A percentile compares a stretch with the other conserved stretches of the same genome.
phyloP scores from a whole-genome alignment of 352 stramenopile species.

The Phytophthora quininea region DNA sequence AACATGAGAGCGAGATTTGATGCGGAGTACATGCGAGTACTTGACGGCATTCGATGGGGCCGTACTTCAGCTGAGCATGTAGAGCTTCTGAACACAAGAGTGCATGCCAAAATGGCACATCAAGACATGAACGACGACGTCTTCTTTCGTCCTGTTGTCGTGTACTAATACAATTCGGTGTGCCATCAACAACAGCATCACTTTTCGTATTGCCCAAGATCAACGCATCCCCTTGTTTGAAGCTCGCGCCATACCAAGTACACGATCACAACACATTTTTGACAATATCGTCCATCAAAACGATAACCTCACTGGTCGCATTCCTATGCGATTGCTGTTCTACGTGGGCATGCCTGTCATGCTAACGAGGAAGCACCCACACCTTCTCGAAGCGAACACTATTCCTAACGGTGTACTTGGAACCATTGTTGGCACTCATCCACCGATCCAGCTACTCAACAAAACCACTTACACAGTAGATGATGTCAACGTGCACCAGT shows the following conservation, averaged over 20 bases:
- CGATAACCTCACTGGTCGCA: slow-evolving; percentile 8
- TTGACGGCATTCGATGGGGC: slow-evolving; percentile 8
- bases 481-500: too few species aligned
- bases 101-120: background rate
- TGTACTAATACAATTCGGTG: slow-evolving; percentile 25
- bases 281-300: slow-evolving; percentile 6
- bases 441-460: background rate
- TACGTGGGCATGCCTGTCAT: slow-evolving; percentile 24
- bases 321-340: slow-evolving; percentile 23
- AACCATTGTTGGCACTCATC: background rate
- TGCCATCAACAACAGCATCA: slow-evolving; percentile 18
- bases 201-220: background rate
- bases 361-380: background rate
- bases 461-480: background rate
- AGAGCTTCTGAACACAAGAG: slow-evolving; percentile 2
- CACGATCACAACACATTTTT: slow-evolving; percentile 4
- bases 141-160: slow-evolving; percentile 18
- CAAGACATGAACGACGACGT: background rate
- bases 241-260: background rate
- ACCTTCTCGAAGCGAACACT: background rate
- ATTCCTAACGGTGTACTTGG: background rate
- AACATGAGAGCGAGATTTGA: slow-evolving; percentile 23
- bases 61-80: background rate
- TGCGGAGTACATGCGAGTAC: slow-evolving; percentile 6
- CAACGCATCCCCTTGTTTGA: slow-evolving; percentile 2